Conservation (phyloP, 202 grass and related monocot genomes). For the Cymbopogon flexuosus region DNA sequence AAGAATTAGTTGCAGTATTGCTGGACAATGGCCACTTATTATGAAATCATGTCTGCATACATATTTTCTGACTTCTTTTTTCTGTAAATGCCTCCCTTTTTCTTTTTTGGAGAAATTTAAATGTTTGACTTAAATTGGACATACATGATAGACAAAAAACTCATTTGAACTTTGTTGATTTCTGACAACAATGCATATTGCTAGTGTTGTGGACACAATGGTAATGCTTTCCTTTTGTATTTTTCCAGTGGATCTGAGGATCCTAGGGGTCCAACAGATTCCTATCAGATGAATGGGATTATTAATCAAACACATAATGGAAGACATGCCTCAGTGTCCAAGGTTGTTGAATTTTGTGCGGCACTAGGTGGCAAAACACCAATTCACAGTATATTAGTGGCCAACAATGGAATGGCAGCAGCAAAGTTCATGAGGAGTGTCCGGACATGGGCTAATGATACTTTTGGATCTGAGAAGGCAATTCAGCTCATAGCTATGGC, state of each 20-base stretch:
- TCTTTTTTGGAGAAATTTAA: not conserved
- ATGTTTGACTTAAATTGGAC: not conserved
- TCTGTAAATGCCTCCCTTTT: not conserved
- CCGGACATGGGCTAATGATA: slow-evolving; percentile 68
- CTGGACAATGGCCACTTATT: not conserved
- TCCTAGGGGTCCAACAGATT: slow-evolving; percentile 26
- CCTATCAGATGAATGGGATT: slow-evolving; percentile 53
- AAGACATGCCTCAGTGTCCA: slow-evolving; percentile 44
- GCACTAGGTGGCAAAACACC: slow-evolving; percentile 59
- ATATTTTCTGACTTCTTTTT: not conserved
- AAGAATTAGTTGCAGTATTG: not conserved
- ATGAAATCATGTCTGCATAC: not conserved
- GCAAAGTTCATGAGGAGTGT: slow-evolving; percentile 72
- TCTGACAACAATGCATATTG: not conserved
- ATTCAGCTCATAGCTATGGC: slow-evolving; percentile 86
- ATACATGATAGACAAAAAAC: not conserved
- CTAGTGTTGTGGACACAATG: not conserved
- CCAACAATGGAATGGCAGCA: slow-evolving; percentile 91
- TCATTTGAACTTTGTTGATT: slow-evolving; percentile 20
- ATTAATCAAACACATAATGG: slow-evolving; percentile 46
- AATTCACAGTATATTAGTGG: slow-evolving; percentile 65
- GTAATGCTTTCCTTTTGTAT: slow-evolving; percentile 17
- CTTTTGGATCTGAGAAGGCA: slow-evolving; percentile 68
- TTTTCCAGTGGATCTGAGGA: slow-evolving; percentile 47
- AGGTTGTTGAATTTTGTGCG: slow-evolving; percentile 61